Evolutionary conservation across 495 filamentous ascomycete species (phyloP), one percentile per base, ranked within the genome.

Genomic region (Beverwykella pulmonaria): DNA sequence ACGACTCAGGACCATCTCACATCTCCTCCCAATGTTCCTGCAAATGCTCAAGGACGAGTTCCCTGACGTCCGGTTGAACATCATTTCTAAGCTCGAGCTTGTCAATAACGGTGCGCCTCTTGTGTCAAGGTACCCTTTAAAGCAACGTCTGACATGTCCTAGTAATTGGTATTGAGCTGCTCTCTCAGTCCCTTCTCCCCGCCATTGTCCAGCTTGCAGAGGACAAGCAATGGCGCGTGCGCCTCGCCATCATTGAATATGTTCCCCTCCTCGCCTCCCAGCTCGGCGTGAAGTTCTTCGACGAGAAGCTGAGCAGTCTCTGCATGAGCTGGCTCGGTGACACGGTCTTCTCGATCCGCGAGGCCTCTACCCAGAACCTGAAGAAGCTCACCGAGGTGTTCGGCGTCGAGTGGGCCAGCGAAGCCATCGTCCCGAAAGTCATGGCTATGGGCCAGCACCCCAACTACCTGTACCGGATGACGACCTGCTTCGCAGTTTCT

Each of bases 301-400:
- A 98, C 74, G 92, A 98, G 76, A 94, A 98, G 78, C 84, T 98
- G 46, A 92, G 90, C 70, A 88, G 87, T 59, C 86, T 98, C 22
- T 98, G 94, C 82, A 98, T 98, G 94, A 90, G 90, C 63, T 98
- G 94, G 94, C 84, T 98, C n/a, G 95, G 95, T 26, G 94, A 98
- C 72, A 97, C 94, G 0, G 94, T 98, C 66, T 98, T 97, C 81
- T 97, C 93, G 12, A 98, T 98, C 73, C 87, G 94, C 63, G 94
- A 98, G 77, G 94, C 94, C 23, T 94, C 93, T 25, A 98, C 94
- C 26, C 90, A 92, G 72, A 98, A 98, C 76, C 79, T 98, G 59
- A 96, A 93, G 83, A 97, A 98, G 82, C 84, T 98, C 39, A 98
- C 94, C 14, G 95, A 98, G 76, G 94, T 98, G 0, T 98, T 98